These are phyloP conservation scores for Porogramme epimiltina DNA, from an alignment of 1,284 basidiomycete species.

Conservation along the genomic window DNA sequence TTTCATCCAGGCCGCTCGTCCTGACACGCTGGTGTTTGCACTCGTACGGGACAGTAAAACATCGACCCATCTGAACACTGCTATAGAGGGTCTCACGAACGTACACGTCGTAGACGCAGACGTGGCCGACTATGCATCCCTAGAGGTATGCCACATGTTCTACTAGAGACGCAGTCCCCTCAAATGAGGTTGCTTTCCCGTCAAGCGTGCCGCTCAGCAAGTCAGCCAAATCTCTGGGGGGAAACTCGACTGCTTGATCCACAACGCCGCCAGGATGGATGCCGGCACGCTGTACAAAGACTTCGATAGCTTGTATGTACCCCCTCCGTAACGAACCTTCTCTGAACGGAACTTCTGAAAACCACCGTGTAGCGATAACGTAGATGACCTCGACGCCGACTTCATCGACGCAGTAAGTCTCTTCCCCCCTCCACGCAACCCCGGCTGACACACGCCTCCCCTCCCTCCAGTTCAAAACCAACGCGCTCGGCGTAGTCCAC, in stretches of 20 bases:
- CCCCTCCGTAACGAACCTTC: no score
- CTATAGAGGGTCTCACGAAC: not conserved
- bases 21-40: not conserved
- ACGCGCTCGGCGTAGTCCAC: slow-evolving; percentile 40
- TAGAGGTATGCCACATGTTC: slow-evolving; percentile 17
- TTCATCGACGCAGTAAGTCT: slow-evolving; percentile 7
- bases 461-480: slow-evolving; percentile 32
- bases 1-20: not conserved
- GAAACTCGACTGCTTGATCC: slow-evolving; percentile 31
- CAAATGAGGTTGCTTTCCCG: no score
- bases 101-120: slow-evolving; percentile 28
- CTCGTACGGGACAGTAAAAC: not conserved
- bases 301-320: slow-evolving; percentile 5
- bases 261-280: slow-evolving; percentile 26
- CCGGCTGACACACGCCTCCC: not conserved
- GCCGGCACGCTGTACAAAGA: not conserved
- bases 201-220: slow-evolving; percentile 5
- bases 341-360: no score
- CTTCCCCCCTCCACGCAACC: not conserved
- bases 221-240: slow-evolving; percentile 25
- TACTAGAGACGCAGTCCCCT: no score
- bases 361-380: not conserved
- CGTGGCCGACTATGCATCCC: slow-evolving; percentile 17
- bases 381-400: not conserved
- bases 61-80: not conserved